Base-by-base conservation (phyloP, 1,139 yeast genomes). In the Meyerozyma elateridarum region DNA sequence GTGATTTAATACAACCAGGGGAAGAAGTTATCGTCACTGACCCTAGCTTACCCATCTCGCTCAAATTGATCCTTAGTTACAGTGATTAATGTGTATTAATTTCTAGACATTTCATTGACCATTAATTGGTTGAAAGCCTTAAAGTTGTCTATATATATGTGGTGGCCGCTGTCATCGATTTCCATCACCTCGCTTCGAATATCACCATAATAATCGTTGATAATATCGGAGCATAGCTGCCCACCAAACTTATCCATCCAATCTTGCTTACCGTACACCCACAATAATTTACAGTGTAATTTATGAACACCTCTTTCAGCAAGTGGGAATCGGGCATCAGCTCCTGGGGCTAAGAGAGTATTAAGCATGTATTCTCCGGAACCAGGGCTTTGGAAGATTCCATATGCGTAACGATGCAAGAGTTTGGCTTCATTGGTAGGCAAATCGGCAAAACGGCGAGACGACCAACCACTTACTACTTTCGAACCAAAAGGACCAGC, bases 361-460 rank as follows among this genome's bases (percentile, higher is more conserved):
- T 79, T 78, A 41, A 83, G 59, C 73, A 81, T 73, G 50, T 83
- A 83, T 52, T 83, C 93, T 4, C 91, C 91, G 1, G 83, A 76
- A 1, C 91, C 93, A 3, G 66, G 72, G 15, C 78, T 73, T 46
- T 77, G 81, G 54, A 83, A 83, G 7, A 83, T 81, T 3, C 77
- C 75, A 49, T 83, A 83, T 0, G 85, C 64, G 48, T 83, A 83
- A 43, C 65, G 66, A 48, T 83, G 93, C 36, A 83, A 56, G 8
- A 62, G 48, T 6, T 48, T 51, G n/a, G 49, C 43, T 17, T 42
- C 41, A 6, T 46, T 45, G n/a, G 47, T 34, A 0, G 55, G 46
- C 16, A 76, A 51, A 22, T 73, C 69, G 15, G 80, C 72, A 51
- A 81, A 80, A 33, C 91, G 56, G 39, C 89, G 59, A 9, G 70